Conservation (phyloP, 192 early-diverging fungal species). For the Gigaspora rosea region DNA sequence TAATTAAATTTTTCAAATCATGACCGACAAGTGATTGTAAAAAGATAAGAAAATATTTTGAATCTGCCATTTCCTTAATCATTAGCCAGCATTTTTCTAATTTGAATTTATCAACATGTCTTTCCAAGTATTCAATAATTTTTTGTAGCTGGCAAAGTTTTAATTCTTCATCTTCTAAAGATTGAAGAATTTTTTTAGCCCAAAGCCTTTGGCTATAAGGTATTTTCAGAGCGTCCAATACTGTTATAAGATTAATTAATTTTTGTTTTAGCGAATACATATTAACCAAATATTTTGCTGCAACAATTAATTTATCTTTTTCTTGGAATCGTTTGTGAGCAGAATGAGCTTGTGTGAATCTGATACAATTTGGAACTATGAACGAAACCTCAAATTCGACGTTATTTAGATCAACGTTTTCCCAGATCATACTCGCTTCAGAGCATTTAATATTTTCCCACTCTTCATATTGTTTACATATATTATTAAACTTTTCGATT, state of each 20-base stretch:
- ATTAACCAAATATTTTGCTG: background rate
- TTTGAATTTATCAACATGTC: background rate
- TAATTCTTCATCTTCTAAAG: background rate
- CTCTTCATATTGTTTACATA: background rate
- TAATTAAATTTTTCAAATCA: conserved; percentile 34
- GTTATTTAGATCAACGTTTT: conserved; percentile 12
- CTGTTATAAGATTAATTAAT: background rate
- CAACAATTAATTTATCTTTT: background rate
- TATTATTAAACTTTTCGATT: background rate
- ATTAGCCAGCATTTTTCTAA: conserved; percentile 8
- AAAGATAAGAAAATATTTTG: conserved; percentile 19
- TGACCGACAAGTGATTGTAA: conserved; percentile 10
- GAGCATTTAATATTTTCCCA: conserved; percentile 24
- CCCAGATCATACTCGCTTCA: background rate
- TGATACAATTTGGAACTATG: background rate
- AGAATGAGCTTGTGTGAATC: background rate
- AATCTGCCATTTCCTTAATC: conserved; percentile 20
- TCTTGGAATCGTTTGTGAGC: too few relatives aligned
- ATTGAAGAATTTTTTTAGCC: background rate
- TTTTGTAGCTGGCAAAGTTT: background rate
- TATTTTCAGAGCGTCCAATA: background rate
- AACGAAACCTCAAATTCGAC: background rate
- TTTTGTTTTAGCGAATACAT: background rate
- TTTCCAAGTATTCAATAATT: background rate
- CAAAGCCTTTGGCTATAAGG: background rate